Conservation (phyloP, 2,329 filamentous ascomycete genomes). For the Penicillium vulpinum region DNA sequence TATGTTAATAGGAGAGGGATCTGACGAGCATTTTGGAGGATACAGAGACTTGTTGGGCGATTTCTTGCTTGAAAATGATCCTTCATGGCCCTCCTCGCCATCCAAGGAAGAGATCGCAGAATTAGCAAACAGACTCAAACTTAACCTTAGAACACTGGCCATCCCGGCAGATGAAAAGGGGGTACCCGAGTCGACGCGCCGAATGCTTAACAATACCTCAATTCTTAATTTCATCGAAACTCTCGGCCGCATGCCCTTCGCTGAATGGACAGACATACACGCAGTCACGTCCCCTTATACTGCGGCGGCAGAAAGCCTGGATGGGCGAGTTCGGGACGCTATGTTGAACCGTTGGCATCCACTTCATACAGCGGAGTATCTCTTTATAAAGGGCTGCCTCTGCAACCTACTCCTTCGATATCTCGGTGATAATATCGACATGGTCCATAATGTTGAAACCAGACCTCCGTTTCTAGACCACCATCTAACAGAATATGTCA, state of each 20-base stretch:
- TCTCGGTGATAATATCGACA: constrained; percentile 46
- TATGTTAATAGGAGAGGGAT: constrained; percentile 43
- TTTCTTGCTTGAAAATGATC: constrained; percentile 52
- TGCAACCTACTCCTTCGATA: constrained; percentile 44
- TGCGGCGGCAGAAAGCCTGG: constrained; percentile 17
- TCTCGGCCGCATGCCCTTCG: constrained; percentile 38
- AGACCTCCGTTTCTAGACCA: constrained; percentile 35
- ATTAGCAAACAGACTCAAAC: background rate
- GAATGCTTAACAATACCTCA: constrained; percentile 44
- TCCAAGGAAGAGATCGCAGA: constrained; percentile 15
- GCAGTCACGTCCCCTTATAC: constrained; percentile 16
- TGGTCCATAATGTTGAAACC: constrained; percentile 13
- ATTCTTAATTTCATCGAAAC: constrained; percentile 39
- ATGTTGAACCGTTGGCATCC: constrained; percentile 44
- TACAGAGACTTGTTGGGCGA: constrained; percentile 52
- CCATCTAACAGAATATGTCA: constrained; percentile 30
- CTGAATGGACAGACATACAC: constrained; percentile 31
- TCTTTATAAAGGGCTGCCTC: constrained; percentile 40
- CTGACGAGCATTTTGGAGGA: constrained; percentile 58
- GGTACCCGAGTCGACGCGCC: constrained; percentile 31
- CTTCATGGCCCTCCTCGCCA: constrained; percentile 31
- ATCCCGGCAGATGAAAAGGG: background rate
- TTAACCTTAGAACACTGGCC: background rate
- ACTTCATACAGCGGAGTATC: constrained; percentile 41
- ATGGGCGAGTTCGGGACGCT: constrained; percentile 29